A percentile compares a stretch with the other conserved stretches of the same genome.
These are phyloP conservation scores for Monilinia fructigena DNA, from an alignment of 2,329 filamentous ascomycete species.

Conservation along the genomic window DNA sequence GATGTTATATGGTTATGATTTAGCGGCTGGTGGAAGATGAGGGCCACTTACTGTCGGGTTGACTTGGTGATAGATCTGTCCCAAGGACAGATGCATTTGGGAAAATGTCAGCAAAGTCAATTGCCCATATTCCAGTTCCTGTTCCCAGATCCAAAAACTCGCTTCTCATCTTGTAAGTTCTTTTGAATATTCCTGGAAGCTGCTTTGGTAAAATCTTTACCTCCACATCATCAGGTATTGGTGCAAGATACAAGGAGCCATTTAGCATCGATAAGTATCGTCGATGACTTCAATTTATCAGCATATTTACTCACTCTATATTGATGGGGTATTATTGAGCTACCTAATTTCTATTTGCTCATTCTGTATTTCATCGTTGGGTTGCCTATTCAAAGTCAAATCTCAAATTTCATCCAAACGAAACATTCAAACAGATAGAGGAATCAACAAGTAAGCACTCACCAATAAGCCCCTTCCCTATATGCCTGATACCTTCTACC, in stretches of 20 bases:
- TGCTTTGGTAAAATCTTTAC: slow-evolving; percentile 18
- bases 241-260: slow-evolving; percentile 34
- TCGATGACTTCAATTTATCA: slow-evolving; percentile 37
- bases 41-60: slow-evolving; percentile 39
- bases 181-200: background rate
- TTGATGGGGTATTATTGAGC: background rate
- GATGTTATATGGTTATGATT: background rate
- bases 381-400: slow-evolving; percentile 29
- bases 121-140: slow-evolving; percentile 47
- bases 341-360: slow-evolving; percentile 36
- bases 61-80: slow-evolving; percentile 41
- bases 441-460: slow-evolving; percentile 1
- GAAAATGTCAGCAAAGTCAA: slow-evolving; percentile 41
- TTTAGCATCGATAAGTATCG: slow-evolving; percentile 34
- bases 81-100: slow-evolving; percentile 39
- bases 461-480: slow-evolving; percentile 45
- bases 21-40: background rate
- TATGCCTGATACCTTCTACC: slow-evolving; percentile 50
- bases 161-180: slow-evolving; percentile 4
- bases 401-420: background rate
- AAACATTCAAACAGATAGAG: background rate
- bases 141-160: slow-evolving; percentile 38
- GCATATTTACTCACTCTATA: background rate
- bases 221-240: slow-evolving; percentile 37
- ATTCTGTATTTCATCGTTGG: slow-evolving; percentile 39